Evolutionary conservation across 345 rosid genomes (phyloP).

Genomic region (Euclidium syriacum): DNA sequence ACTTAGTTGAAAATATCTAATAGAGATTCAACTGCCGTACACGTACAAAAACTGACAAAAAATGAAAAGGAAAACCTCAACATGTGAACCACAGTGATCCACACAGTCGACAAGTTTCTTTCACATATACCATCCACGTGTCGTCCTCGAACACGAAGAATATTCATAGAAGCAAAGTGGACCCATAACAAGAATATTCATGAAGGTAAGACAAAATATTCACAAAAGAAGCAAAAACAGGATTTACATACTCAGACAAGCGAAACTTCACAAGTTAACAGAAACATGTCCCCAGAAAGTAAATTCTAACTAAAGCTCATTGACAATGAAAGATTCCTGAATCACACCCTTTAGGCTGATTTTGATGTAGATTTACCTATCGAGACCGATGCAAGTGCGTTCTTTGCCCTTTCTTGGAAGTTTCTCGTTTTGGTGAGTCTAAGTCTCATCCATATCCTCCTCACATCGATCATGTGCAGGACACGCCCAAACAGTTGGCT

Average conservation of each 20-base stretch:
- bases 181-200: slow-evolving; percentile 6
- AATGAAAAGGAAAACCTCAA: background rate
- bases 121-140: slow-evolving; percentile 9
- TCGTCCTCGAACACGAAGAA: background rate
- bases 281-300: slow-evolving; percentile 16
- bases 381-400: slow-evolving; percentile 77
- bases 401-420: slow-evolving; percentile 76
- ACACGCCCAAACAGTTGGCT: slow-evolving; percentile 63
- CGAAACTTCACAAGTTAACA: background rate
- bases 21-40: slow-evolving; percentile 14
- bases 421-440: slow-evolving; percentile 67
- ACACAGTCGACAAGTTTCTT: slow-evolving; percentile 13
- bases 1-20: slow-evolving; percentile 19
- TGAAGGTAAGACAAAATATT: background rate
- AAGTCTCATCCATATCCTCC: slow-evolving; percentile 77
- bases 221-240: slow-evolving; percentile 24
- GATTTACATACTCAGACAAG: slow-evolving; percentile 55
- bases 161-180: background rate
- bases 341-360: slow-evolving; percentile 18
- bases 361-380: slow-evolving; percentile 72
- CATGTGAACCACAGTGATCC: slow-evolving; percentile 25
- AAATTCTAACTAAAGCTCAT: slow-evolving; percentile 19
- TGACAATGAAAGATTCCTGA: background rate
- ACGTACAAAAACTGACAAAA: slow-evolving; percentile 4
- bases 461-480: slow-evolving; percentile 68